These are phyloP conservation scores for Camelina sativa DNA, from an alignment of 345 rosid species.

Conservation along the genomic window DNA sequence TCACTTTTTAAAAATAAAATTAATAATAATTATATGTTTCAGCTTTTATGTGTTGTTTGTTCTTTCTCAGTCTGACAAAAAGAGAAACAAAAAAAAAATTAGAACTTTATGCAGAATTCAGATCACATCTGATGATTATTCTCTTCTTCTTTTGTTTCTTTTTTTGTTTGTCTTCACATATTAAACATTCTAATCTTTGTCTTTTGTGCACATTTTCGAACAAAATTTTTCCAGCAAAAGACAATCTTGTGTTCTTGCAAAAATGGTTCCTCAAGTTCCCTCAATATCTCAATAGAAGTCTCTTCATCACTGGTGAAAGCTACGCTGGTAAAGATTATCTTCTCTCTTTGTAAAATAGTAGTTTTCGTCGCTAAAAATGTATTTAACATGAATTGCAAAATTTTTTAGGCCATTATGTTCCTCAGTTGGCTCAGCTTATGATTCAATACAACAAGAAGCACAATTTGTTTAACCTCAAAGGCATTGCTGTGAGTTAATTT, in stretches of 20 bases:
- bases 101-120: constrained; percentile 33
- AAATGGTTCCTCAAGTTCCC: constrained; percentile 89
- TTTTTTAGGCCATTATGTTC: constrained; percentile 72
- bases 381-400: background rate
- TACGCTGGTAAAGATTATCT: constrained; percentile 70
- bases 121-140: constrained; percentile 39
- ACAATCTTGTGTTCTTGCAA: constrained; percentile 87
- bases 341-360: background rate
- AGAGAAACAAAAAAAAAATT: constrained; percentile 14
- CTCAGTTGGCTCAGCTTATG: constrained; percentile 82
- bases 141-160: constrained; percentile 38
- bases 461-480: constrained; percentile 71
- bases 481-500: constrained; percentile 70
- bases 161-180: constrained; percentile 37
- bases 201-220: constrained; percentile 37
- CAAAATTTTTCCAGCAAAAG: constrained; percentile 58
- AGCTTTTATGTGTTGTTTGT: constrained; percentile 37
- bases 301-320: constrained; percentile 95
- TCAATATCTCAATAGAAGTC: constrained; percentile 84
- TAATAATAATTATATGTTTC: background rate
- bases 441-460: constrained; percentile 68
- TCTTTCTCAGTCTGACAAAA: constrained; percentile 41
- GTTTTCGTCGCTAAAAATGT: background rate
- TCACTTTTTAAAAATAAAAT: constrained; percentile 30
- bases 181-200: constrained; percentile 33